A percentile compares a stretch with the other conserved stretches of the same genome.
These are phyloP conservation scores for Coniochaeta sp. DNA, from an alignment of 2,329 filamentous ascomycete genomes.

Conservation along the genomic window DNA sequence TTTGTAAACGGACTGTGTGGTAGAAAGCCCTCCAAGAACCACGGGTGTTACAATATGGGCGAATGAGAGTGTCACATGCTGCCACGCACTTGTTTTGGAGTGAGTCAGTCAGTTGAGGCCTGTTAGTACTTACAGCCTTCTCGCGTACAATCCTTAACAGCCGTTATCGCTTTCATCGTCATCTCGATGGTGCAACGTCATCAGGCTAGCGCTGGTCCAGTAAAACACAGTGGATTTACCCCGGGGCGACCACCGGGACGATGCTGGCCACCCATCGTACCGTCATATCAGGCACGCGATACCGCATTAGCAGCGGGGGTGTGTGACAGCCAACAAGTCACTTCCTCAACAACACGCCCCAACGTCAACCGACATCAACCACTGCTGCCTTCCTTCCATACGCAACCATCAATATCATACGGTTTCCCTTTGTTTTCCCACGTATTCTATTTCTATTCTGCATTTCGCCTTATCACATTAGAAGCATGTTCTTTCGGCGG, in stretches of 20 bases:
- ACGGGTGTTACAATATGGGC: too few species aligned
- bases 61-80: constrained; percentile 1
- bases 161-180: not conserved
- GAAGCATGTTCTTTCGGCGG: constrained; percentile 19
- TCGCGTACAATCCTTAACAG: not conserved
- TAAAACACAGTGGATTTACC: not conserved
- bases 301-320: constrained; percentile 2
- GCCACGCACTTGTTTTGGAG: not conserved
- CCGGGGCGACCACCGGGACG: not conserved
- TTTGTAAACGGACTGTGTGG: too few species aligned
- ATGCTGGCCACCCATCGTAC: not conserved
- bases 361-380: not conserved
- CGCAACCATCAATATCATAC: not conserved
- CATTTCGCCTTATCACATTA: not conserved
- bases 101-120: not conserved
- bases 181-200: too few species aligned
- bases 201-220: not conserved
- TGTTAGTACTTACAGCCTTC: not conserved
- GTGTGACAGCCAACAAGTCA: not conserved
- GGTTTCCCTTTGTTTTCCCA: not conserved
- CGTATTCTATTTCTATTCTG: not conserved
- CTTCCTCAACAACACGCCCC: not conserved
- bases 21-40: too few species aligned
- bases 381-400: not conserved
- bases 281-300: constrained; percentile 9